A percentile compares a stretch with the other conserved stretches of the same genome.
Evolutionary conservation across 164 flowering plant species (phyloP).

Genomic region (Tetracentron sinense): DNA sequence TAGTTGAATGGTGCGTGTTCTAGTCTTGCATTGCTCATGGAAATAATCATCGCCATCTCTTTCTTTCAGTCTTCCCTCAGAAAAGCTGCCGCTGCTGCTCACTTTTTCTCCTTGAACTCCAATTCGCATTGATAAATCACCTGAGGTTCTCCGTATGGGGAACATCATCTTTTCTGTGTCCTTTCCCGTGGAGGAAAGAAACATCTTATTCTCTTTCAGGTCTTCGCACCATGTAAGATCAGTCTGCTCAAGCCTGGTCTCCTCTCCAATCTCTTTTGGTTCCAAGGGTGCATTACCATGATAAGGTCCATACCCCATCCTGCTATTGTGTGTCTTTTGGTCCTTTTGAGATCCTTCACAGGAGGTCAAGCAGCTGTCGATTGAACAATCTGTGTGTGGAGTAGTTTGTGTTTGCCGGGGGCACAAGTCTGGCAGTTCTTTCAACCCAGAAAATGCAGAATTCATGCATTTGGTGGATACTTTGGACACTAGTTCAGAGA

Average conservation of each 20-base stretch:
- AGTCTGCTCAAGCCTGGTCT: conserved; percentile 19
- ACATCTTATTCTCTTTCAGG: conserved; percentile 31
- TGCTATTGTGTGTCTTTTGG: conserved; percentile 41
- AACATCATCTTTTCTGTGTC: conserved; percentile 28
- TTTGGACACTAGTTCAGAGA: conserved; percentile 70
- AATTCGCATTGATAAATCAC: conserved; percentile 55
- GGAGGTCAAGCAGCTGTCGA: conserved; percentile 76
- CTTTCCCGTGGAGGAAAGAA: conserved; percentile 24
- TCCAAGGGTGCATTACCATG: conserved; percentile 19
- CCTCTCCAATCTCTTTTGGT: conserved; percentile 30
- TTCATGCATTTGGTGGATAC: conserved; percentile 67
- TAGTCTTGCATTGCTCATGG: conserved; percentile 18
- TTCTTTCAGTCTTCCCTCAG: conserved; percentile 28
- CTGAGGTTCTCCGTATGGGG: conserved; percentile 26
- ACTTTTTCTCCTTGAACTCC: conserved; percentile 39
- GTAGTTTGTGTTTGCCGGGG: conserved; percentile 46
- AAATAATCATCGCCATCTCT: conserved; percentile 21
- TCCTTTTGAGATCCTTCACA: conserved; percentile 63
- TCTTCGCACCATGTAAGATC: conserved; percentile 34
- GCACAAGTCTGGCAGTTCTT: conserved; percentile 42
- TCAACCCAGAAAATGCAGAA: conserved; percentile 48
- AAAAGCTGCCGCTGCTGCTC: conserved; percentile 18
- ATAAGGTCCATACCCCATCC: conserved; percentile 36
- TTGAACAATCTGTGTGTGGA: conserved; percentile 58
- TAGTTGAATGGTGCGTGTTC: conserved; percentile 19